Evolutionary conservation across 805 yeast genomes (phyloP).

Genomic region (Yamadazyma sp.): DNA sequence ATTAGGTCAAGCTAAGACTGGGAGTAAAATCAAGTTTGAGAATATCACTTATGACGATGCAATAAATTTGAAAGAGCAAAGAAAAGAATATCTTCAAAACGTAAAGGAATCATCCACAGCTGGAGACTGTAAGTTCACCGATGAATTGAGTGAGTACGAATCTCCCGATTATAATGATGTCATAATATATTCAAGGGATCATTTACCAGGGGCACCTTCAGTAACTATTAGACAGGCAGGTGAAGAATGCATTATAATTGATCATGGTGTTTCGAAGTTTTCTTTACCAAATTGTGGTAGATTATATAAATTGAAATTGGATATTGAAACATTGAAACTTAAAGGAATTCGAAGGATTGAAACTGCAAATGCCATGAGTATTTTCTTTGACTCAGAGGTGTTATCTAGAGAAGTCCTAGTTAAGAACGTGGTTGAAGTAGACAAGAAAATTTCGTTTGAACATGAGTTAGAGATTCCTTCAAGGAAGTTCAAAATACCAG

Average conservation of each 20-base stretch:
- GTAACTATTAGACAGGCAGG: not conserved
- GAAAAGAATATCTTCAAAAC: not conserved
- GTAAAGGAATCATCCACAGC: not conserved
- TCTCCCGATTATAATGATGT: not conserved
- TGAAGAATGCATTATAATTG: not conserved
- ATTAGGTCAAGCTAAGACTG: conserved; percentile 94
- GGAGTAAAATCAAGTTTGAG: conserved; percentile 55
- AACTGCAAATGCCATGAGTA: not conserved
- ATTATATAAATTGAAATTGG: not conserved
- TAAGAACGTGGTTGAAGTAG: conserved; percentile 64
- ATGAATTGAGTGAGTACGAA: not conserved
- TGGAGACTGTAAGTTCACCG: not conserved
- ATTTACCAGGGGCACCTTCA: not conserved
- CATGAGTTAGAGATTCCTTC: conserved; percentile 83
- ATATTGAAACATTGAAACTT: not conserved
- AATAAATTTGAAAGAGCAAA: conserved; percentile 69
- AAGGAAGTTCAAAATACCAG: conserved; percentile 76
- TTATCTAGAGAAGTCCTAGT: conserved; percentile 61
- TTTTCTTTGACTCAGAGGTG: conserved; percentile 23
- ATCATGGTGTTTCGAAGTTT: not conserved
- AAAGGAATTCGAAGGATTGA: not conserved
- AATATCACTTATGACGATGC: conserved; percentile 63
- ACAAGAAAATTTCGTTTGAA: conserved; percentile 64
- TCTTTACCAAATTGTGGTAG: not conserved
- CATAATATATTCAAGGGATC: not conserved